These are phyloP conservation scores for Coniochaeta ligniaria DNA, from an alignment of 2,329 filamentous ascomycete species.

Conservation along the genomic window DNA sequence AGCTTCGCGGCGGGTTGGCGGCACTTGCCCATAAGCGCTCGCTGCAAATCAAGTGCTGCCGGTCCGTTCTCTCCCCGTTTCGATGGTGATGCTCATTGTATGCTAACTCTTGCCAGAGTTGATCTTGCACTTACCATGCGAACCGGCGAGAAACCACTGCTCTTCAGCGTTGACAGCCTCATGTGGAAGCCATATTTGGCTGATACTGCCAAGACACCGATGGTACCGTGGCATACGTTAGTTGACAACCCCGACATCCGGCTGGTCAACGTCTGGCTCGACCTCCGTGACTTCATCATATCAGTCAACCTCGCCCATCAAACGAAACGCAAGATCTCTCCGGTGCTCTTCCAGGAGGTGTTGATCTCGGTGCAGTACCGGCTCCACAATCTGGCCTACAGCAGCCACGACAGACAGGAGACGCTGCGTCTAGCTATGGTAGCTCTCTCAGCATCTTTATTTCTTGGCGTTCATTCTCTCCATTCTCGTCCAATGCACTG, in stretches of 20 bases:
- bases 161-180: not conserved
- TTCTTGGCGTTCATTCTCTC: not conserved
- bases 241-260: not conserved
- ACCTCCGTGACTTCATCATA: not conserved
- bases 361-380: slow-evolving; percentile 1
- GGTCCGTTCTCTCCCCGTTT: slow-evolving; percentile 3
- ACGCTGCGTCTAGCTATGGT: not conserved
- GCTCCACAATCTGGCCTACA: not conserved
- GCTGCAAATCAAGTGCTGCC: slow-evolving; percentile 11
- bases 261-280: not conserved
- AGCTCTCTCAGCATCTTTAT: not conserved
- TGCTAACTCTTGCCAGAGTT: not conserved
- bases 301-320: slow-evolving; percentile 2
- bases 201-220: not conserved
- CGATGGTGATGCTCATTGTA: not conserved
- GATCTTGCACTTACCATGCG: not conserved
- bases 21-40: slow-evolving; percentile 6
- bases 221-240: not conserved
- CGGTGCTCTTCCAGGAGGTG: not conserved
- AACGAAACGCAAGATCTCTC: not conserved
- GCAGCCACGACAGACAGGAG: not conserved
- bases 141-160: not conserved
- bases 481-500: not conserved
- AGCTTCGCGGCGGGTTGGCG: slow-evolving; percentile 8
- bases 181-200: not conserved